Base-by-base conservation (phyloP, 768 basidiomycete species). In the Lentinus brumalis region DNA sequence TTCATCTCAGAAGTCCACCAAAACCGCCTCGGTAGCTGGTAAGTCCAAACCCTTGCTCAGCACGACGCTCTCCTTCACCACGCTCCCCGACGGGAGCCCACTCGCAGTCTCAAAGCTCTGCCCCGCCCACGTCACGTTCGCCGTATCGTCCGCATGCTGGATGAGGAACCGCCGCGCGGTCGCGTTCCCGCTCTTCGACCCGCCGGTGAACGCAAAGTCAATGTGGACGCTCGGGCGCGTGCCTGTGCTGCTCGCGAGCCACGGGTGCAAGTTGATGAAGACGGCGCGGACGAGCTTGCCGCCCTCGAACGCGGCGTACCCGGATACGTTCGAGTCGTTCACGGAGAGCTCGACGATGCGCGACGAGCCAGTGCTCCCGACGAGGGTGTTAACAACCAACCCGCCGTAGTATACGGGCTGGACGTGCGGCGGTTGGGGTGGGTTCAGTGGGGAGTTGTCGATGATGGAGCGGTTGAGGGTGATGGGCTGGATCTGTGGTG, bases 351-450 rank as follows among this genome's bases (percentile, higher is more conserved):
- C 86, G 12, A 79, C 68, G 21, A 79, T 73, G 44, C 71, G 72
- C 2, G 80, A 73, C 6, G 66, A 64, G 6, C 80, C 79, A 15
- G 73, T 77, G 10, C 66, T 64, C 10, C 86, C 84, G 41, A 87
- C 80, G 21, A 83, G 80, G 71, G 86, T 85, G 8, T 80, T 83
- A 40, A 81, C 79, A 45, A 88, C 78, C 58, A 89, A 78, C 5
- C 83, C 85, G 0, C 81, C 83, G 64, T 89, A 89, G 71, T 89
- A 91, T 16, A 80, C 75, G 0, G 88, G 83, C 64, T 88, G 87
- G 55, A 90, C 75, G 60, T 88, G 86, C 1, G 88, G 82, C 18
- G 79, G 74, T 14, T 80, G 73, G 0, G 87, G 85, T 5, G 72
- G 69, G 21, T 80, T 30, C 10, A 88, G 77, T 2, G 78, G 66